Base-by-base conservation (phyloP, 805 yeast genomes). In the Saccharomycopsis babjevae region DNA sequence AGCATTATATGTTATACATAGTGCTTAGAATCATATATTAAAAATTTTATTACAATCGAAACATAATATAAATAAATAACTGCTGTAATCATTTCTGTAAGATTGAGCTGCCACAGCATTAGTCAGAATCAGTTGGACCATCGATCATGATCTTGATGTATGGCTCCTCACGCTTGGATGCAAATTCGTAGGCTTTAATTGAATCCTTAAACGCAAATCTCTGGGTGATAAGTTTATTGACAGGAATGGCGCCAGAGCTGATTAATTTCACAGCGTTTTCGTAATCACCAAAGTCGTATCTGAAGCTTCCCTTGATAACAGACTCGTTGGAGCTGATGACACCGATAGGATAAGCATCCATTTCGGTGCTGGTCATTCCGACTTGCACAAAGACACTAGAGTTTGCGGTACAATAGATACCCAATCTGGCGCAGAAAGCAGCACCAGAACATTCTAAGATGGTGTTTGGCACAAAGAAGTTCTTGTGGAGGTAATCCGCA, bases 371-470 rank as follows among this genome's bases (percentile, higher is more conserved):
- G 30, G 96, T 93, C 83, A 88, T 88, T 52, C 97, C 97, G 39
- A 88, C 93, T 73, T 89, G 96, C 39, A 88, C 90, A 67, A 79
- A 84, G 57, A 84, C 76, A 25, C 96, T 96, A 61, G 89, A 90
- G 39, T 83, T 77, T 58, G 74, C 80, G 62, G 88, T 76, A 43
- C 82, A 77, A 58, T 79, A 75, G 55, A 89, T 79, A 57, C 89
- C 94, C 64, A 84, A 77, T 65, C 82, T 79, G 65, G 89, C 85
- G 66, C 94, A 89, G 39, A 81, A 79, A 67, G 83, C 89, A 56
- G 89, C 90, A 60, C 97, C 97, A 16, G 96, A 83, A 63, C 93
- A 88, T 71, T 90, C 97, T 70, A 90, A 78, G n/a, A 88, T 87
- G 50, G 85, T 81, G 57, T 77, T 76, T 50, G 88, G 86, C 13